These are phyloP conservation scores for Fraxinus platypoda DNA, from an alignment of 305 asterid species.

Conservation along the genomic window DNA sequence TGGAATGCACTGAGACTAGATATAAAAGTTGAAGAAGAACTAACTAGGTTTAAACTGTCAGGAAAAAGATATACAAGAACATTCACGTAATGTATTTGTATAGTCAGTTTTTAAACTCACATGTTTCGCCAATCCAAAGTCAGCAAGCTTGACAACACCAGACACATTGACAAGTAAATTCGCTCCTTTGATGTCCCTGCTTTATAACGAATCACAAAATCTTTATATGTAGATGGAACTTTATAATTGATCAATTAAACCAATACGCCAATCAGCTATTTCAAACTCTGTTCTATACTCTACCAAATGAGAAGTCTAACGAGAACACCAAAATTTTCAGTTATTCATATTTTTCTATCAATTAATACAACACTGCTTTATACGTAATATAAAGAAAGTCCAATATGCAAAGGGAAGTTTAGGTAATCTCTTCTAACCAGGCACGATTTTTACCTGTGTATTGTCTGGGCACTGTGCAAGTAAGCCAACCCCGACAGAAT, in stretches of 20 bases:
- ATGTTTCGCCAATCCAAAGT: constrained; percentile 90
- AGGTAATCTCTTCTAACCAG: neutral
- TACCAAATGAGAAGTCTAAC: neutral
- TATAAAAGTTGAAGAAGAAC: constrained; percentile 1
- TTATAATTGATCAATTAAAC: constrained; percentile 17
- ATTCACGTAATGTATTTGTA: neutral
- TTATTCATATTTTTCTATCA: neutral
- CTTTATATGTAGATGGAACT: constrained; percentile 15
- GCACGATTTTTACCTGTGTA: constrained; percentile 59
- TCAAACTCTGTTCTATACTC: neutral
- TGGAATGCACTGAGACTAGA: neutral
- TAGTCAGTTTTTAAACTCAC: constrained; percentile 45
- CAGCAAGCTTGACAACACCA: constrained; percentile 88
- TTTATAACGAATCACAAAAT: constrained; percentile 21
- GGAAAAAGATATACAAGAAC: neutral
- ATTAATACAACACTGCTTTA: neutral
- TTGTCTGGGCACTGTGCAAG: constrained; percentile 70
- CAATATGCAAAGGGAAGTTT: neutral
- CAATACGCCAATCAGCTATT: neutral
- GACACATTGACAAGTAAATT: constrained; percentile 82
- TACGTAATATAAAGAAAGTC: neutral
- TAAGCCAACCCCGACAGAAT: constrained; percentile 81
- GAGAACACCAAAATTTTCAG: neutral
- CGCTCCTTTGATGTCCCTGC: constrained; percentile 95
- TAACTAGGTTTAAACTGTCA: neutral